phyloP scores from a whole-genome alignment of 768 basidiomycete genomes.

The Kockovaella imperatae region DNA sequence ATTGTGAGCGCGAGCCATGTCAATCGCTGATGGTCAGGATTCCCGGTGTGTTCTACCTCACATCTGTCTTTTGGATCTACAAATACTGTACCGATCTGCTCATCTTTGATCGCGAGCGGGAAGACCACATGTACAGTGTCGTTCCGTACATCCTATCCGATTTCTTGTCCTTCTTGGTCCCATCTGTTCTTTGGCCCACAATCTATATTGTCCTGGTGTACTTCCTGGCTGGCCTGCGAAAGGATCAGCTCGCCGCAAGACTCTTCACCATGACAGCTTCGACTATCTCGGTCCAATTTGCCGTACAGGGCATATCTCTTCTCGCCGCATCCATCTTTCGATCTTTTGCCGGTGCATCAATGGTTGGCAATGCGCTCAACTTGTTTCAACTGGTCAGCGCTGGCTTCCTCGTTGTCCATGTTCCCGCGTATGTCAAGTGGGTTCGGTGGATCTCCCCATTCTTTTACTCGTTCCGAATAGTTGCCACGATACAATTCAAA shows the following conservation, averaged over 20 bases:
- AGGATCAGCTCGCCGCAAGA: constrained; percentile 45
- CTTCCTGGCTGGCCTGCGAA: constrained; percentile 43
- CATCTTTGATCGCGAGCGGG: constrained; percentile 51
- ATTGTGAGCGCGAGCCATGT: too few species aligned
- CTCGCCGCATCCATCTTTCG: constrained; percentile 22
- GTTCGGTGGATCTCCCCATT: constrained; percentile 47
- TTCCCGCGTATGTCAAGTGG: constrained; percentile 46
- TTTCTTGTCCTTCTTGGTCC: constrained; percentile 45
- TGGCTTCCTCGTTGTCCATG: too few species aligned
- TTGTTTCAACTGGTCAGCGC: constrained; percentile 33
- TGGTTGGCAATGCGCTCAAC: constrained; percentile 29
- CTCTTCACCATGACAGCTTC: constrained; percentile 45
- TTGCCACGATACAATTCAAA: constrained; percentile 47
- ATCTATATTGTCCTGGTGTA: constrained; percentile 43
- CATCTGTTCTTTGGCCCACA: constrained; percentile 44
- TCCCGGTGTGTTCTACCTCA: constrained; percentile 43
- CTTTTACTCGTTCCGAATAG: constrained; percentile 46
- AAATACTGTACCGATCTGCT: constrained; percentile 45
- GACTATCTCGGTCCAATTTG: constrained; percentile 30
- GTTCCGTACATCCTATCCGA: constrained; percentile 47
- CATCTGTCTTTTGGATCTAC: constrained; percentile 42
- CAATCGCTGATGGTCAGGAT: constrained; percentile 21
- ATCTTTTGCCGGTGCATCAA: constrained; percentile 23
- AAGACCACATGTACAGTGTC: constrained; percentile 41
- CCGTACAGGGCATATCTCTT: constrained; percentile 22